These are phyloP conservation scores for Fusarium torreyae DNA, from an alignment of 2,329 filamentous ascomycete genomes.

Conservation along the genomic window DNA sequence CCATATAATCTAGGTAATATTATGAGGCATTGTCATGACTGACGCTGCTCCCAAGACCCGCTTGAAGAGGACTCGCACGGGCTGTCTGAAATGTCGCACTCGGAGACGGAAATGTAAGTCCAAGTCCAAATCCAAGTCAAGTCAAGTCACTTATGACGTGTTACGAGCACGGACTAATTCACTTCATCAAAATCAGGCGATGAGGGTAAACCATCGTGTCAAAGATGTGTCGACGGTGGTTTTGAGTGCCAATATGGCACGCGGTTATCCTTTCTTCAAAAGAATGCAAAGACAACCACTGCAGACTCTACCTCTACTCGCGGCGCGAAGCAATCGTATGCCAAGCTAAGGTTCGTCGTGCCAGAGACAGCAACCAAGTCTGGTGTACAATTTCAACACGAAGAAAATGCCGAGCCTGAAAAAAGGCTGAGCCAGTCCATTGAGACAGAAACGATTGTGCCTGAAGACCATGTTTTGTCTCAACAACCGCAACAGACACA, in stretches of 20 bases:
- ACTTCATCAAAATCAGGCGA: constrained; percentile 57
- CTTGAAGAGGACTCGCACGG: constrained; percentile 57
- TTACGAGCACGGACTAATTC: constrained; percentile 17
- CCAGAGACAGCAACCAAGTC: constrained; percentile 36
- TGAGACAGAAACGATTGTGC: constrained; percentile 5
- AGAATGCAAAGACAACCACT: constrained; percentile 61
- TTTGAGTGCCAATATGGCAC: constrained; percentile 65
- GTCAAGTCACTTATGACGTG: background rate
- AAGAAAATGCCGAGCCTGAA: constrained; percentile 11
- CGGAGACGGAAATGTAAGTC: constrained; percentile 63
- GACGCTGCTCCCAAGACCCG: constrained; percentile 43
- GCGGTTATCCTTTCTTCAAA: constrained; percentile 63
- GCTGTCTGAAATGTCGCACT: constrained; percentile 65
- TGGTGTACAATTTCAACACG: constrained; percentile 18
- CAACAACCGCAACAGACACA: background rate
- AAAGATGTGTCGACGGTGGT: constrained; percentile 62
- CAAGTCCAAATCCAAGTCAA: no score
- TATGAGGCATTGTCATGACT: constrained; percentile 35
- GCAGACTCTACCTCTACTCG: constrained; percentile 25
- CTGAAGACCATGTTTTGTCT: constrained; percentile 3
- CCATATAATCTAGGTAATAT: background rate
- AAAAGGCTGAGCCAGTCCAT: constrained; percentile 6
- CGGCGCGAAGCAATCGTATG: constrained; percentile 41
- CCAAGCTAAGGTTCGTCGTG: constrained; percentile 46
- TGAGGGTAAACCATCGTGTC: constrained; percentile 65